A percentile compares a stretch with the other conserved stretches of the same genome.
These are phyloP conservation scores for Boletales sp. DNA, from an alignment of 768 basidiomycete genomes.

Conservation along the genomic window DNA sequence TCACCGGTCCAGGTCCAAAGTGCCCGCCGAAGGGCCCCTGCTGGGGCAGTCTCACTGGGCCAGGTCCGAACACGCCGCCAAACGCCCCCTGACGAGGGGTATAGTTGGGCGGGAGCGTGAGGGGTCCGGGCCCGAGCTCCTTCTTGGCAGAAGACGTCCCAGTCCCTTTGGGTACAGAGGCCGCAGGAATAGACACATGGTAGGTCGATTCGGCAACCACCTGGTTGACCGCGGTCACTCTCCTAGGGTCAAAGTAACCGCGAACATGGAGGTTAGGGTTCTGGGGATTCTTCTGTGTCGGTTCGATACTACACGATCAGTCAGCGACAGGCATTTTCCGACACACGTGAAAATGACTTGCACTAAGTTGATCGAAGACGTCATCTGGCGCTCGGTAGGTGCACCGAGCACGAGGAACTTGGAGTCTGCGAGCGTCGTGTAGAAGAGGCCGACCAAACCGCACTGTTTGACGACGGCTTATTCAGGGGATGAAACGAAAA, in stretches of 20 bases:
- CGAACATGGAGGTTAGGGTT: conserved; percentile 13
- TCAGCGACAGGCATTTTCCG: neutral
- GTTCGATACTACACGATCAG: conserved; percentile 20
- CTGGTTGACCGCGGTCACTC: conserved; percentile 31
- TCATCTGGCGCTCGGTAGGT: conserved; percentile 28
- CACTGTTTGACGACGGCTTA: conserved; percentile 8
- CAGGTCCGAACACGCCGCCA: conserved; percentile 20
- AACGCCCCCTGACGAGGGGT: conserved; percentile 5
- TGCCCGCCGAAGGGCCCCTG: conserved; percentile 10
- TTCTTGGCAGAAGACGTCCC: conserved; percentile 7
- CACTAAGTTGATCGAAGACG: conserved; percentile 39
- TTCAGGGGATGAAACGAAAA: neutral
- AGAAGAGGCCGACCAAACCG: conserved; percentile 36
- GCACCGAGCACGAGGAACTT: conserved; percentile 32
- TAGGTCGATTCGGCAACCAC: conserved; percentile 25
- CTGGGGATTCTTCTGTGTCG: conserved; percentile 25
- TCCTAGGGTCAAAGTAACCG: conserved; percentile 35
- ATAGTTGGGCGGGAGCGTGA: conserved; percentile 6
- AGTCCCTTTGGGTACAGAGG: conserved; percentile 16
- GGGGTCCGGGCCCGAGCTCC: conserved; percentile 18
- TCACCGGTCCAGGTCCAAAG: conserved; percentile 17
- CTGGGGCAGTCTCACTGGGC: conserved; percentile 15
- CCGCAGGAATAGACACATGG: conserved; percentile 22
- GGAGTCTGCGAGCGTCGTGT: conserved; percentile 33
- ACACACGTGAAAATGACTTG: conserved; percentile 16